Percentiles rank a stretch among this genome's conserved stretches.
Conservation (phyloP, 78 protist genomes). For the Thecamonas trahens region DNA sequence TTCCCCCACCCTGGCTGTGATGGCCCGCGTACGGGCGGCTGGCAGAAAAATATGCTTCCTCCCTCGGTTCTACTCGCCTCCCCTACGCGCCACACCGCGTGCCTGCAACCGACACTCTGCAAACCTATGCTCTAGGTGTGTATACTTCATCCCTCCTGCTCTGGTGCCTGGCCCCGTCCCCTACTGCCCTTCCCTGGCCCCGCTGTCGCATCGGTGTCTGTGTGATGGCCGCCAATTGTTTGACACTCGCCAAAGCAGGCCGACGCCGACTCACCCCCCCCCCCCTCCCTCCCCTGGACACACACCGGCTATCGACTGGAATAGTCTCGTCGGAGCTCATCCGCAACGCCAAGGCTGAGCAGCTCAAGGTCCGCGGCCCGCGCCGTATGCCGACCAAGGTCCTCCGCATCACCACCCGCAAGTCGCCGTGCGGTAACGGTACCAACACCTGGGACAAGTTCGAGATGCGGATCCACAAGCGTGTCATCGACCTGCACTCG, state of each 20-base stretch:
- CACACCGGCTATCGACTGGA: not conserved
- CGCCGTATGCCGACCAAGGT: slow-evolving; percentile 97
- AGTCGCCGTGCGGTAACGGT: slow-evolving; percentile 99
- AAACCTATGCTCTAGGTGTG: too few relatives aligned
- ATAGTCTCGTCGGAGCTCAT: slow-evolving; percentile 87
- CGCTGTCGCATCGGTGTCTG: not conserved
- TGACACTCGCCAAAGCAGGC: not conserved
- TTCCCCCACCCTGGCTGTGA: not conserved
- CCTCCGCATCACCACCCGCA: slow-evolving; percentile 95
- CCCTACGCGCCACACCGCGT: slow-evolving; percentile 1
- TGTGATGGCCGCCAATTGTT: not conserved
- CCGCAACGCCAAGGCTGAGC: slow-evolving; percentile 79
- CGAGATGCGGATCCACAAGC: slow-evolving; percentile 99
- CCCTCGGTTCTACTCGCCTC: too few relatives aligned
- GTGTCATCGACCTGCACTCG: slow-evolving; percentile 93
- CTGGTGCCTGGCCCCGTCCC: not conserved
- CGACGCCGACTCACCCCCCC: too few relatives aligned
- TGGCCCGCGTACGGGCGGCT: not conserved
- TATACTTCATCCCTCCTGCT: not conserved
- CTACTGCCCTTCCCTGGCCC: not conserved
- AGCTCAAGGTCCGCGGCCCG: slow-evolving; percentile 93
- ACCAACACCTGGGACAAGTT: slow-evolving; percentile 99
- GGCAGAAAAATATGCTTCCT: not conserved
- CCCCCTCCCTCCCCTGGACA: not conserved
- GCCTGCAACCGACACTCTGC: not conserved